Base-by-base conservation (phyloP, 2,329 filamentous ascomycete genomes). In the Pseudogymnoascus sp. region DNA sequence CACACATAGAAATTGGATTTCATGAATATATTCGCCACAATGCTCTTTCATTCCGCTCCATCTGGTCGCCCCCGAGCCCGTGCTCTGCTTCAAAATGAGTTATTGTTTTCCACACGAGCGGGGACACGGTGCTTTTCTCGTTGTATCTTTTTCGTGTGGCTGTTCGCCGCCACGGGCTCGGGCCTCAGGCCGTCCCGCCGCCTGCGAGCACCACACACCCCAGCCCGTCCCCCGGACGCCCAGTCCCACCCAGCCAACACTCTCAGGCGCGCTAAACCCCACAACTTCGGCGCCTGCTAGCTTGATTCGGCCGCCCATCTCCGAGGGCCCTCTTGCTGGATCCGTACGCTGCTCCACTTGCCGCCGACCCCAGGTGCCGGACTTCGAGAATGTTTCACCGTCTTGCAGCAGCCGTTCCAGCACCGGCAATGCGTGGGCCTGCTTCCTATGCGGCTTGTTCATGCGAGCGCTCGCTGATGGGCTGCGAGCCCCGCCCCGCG, bases 331-430 rank as follows among this genome's bases (percentile, higher is more conserved):
- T 55, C 49, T 55, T 33, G 16, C 25, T 55, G 11, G 28, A 55
- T 55, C 49, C 49, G 49, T 55, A 55, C n/a, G 12, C n/a, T 33
- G 49, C 49, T 55, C 49, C 49, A 55, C 49, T 55, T 55, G 25
- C 49, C 49, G 49, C 9, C 16, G 49, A 55, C 49, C 28, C 49
- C 49, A 55, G 28, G 28, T 55, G 49, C 49, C 49, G 49, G 49
- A 21, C 49, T 55, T 55, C 49, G 49, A 55, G 49, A 55, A 55
- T 55, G 49, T 55, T 55, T 55, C 49, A 55, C 28, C 49, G 49
- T 28, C 28, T 14, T n/a, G 49, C 28, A 55, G 28, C 25, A 55
- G 49, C 49, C 49, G 49, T 18, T 55, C n/a, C n/a, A 33, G 28
- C 25, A 55, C n/a, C 49, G 49, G 49, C 49, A 55, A 55, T 55